Percentiles rank a stretch among this genome's conserved stretches.
Conservation (phyloP, 2,329 filamentous ascomycete species). For the Zymoseptoria crescenta region DNA sequence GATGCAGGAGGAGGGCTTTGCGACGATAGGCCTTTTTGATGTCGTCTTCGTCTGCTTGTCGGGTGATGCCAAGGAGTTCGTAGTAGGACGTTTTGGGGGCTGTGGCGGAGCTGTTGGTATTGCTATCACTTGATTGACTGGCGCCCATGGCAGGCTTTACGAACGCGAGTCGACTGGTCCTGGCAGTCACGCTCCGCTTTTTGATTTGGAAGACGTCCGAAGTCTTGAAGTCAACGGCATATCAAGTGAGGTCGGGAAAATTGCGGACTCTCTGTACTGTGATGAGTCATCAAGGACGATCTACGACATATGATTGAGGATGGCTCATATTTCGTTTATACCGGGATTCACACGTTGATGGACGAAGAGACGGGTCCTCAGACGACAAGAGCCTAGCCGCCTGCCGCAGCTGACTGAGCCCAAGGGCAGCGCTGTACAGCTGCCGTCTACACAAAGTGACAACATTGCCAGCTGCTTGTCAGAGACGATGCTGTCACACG, state of each 20-base stretch:
- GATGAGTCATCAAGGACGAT: not conserved
- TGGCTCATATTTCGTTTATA: not conserved
- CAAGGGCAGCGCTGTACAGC: no score
- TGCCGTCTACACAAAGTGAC: no score
- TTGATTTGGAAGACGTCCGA: not conserved
- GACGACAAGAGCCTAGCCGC: no score
- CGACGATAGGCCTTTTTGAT: constrained; percentile 89
- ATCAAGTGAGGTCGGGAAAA: not conserved
- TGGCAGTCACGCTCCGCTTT: no score
- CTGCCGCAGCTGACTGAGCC: no score
- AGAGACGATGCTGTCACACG: no score
- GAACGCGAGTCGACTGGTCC: not conserved
- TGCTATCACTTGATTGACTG: constrained; percentile 34
- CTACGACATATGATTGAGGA: not conserved
- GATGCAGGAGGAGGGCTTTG: constrained; percentile 88
- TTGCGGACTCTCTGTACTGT: not conserved
- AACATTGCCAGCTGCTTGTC: no score
- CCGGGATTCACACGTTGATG: no score
- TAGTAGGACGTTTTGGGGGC: constrained; percentile 72
- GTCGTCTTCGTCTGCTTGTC: constrained; percentile 73
- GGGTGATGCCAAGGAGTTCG: constrained; percentile 67
- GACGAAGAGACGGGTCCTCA: no score
- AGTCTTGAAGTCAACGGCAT: not conserved
- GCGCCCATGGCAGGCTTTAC: constrained; percentile 35
- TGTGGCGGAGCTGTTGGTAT: constrained; percentile 17